These are phyloP conservation scores for Alnus rubra DNA, from an alignment of 306 rosid genomes.

Conservation along the genomic window DNA sequence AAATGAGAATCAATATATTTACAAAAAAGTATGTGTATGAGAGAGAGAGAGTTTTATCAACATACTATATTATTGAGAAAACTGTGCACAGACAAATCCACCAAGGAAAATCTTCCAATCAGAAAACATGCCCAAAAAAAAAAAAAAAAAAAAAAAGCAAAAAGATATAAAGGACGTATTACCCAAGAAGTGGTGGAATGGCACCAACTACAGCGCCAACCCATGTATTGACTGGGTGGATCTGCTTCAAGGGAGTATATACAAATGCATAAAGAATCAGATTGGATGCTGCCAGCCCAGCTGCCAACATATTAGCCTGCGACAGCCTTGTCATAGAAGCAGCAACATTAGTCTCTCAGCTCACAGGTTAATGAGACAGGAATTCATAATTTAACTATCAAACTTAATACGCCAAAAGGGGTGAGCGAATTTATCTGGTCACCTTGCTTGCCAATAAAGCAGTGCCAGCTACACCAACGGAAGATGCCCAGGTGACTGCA, in stretches of 20 bases:
- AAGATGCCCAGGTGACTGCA: constrained; percentile 74
- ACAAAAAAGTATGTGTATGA: no score
- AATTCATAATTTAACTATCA: constrained; percentile 8
- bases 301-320: constrained; percentile 96
- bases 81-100: not conserved
- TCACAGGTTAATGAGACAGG: constrained; percentile 20
- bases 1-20: not conserved
- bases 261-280: constrained; percentile 80
- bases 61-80: not conserved
- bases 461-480: constrained; percentile 79
- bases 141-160: not conserved
- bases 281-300: constrained; percentile 96
- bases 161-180: constrained; percentile 23
- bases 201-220: constrained; percentile 98
- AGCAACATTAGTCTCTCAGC: constrained; percentile 50
- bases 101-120: not conserved
- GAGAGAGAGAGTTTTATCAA: not conserved
- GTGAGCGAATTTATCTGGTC: constrained; percentile 30
- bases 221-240: constrained; percentile 96
- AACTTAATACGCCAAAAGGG: constrained; percentile 18
- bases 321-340: constrained; percentile 73
- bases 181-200: constrained; percentile 98
- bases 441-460: constrained; percentile 81
- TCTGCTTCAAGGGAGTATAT: constrained; percentile 92
- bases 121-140: not conserved